Evolutionary conservation across 1,139 yeast species (phyloP).

Genomic region (Ashbya aceris): DNA sequence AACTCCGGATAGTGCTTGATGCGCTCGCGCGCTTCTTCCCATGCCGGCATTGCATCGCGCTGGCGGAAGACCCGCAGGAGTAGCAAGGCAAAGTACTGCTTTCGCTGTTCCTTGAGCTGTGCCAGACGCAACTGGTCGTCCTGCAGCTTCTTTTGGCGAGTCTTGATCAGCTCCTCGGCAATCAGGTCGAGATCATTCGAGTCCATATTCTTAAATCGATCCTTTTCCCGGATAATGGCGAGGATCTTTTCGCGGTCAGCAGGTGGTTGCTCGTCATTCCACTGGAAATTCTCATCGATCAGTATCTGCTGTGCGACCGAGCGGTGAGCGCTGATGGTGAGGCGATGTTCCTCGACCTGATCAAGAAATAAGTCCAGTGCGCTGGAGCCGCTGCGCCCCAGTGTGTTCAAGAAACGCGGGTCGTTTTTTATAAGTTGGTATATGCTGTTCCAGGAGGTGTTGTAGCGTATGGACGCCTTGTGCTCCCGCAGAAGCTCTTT

Average conservation of each 20-base stretch:
- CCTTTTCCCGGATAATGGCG: conserved; percentile 13
- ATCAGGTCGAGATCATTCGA: conserved; percentile 27
- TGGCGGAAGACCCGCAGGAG: conserved; percentile 31
- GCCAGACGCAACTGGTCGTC: conserved; percentile 30
- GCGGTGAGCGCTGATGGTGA: conserved; percentile 46
- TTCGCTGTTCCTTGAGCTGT: conserved; percentile 30
- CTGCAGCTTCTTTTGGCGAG: conserved; percentile 24
- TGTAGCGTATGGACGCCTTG: conserved; percentile 36
- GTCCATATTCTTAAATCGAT: conserved; percentile 20
- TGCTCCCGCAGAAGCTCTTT: conserved; percentile 37
- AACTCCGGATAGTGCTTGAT: conserved; percentile 31
- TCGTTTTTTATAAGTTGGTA: conserved; percentile 47
- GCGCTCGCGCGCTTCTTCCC: conserved; percentile 32
- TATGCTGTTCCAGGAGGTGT: conserved; percentile 52
- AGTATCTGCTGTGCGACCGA: conserved; percentile 50
- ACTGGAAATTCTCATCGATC: conserved; percentile 28
- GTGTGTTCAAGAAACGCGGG: conserved; percentile 47
- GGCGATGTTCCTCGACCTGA: conserved; percentile 52
- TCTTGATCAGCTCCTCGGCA: conserved; percentile 24
- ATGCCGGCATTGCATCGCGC: conserved; percentile 23
- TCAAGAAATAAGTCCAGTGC: conserved; percentile 78
- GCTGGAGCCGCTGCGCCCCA: conserved; percentile 75
- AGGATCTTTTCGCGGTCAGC: conserved; percentile 11
- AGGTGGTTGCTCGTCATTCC: conserved; percentile 13
- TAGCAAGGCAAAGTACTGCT: conserved; percentile 32